phyloP scores from a whole-genome alignment of 2,329 filamentous ascomycete genomes.

The Elsinoe arachidis region DNA sequence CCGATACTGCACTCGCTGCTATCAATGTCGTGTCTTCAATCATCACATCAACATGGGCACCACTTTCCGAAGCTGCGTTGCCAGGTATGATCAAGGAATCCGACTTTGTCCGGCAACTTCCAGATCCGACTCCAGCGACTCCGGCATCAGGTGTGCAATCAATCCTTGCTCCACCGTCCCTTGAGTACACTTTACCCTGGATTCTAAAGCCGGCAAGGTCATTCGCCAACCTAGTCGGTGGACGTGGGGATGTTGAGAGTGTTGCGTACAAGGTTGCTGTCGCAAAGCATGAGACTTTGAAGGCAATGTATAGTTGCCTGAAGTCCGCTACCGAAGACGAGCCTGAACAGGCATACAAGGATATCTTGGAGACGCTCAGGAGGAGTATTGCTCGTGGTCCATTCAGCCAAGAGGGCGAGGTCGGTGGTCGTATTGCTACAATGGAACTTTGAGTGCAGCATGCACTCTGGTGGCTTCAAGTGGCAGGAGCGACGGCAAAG shows the following conservation, averaged over 20 bases:
- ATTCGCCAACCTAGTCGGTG: constrained; percentile 51
- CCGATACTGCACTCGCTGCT: constrained; percentile 48
- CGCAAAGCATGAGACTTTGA: constrained; percentile 49
- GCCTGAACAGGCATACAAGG: constrained; percentile 28
- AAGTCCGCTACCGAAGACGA: constrained; percentile 27
- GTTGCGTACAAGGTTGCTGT: constrained; percentile 49
- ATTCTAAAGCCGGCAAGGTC: constrained; percentile 49
- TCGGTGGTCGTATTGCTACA: constrained; percentile 39
- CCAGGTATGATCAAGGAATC: constrained; percentile 17
- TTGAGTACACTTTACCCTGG: constrained; percentile 46
- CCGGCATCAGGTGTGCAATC: constrained; percentile 40
- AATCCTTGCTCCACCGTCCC: constrained; percentile 43
- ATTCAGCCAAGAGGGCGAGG: constrained; percentile 32
- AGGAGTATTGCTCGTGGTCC: constrained; percentile 36
- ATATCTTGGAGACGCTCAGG: constrained; percentile 34
- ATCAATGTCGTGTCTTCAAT: constrained; percentile 45
- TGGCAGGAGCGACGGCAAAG: neutral
- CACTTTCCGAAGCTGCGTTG: constrained; percentile 20
- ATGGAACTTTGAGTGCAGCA: constrained; percentile 29
- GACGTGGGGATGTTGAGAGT: constrained; percentile 48
- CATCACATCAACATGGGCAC: constrained; percentile 47
- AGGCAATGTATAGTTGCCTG: constrained; percentile 39
- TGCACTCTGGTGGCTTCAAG: too few relatives aligned
- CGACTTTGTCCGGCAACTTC: constrained; percentile 32
- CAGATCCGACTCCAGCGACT: constrained; percentile 22